Evolutionary conservation across 2,329 filamentous ascomycete genomes (phyloP).

Genomic region (Camptophora hylomeconis): DNA sequence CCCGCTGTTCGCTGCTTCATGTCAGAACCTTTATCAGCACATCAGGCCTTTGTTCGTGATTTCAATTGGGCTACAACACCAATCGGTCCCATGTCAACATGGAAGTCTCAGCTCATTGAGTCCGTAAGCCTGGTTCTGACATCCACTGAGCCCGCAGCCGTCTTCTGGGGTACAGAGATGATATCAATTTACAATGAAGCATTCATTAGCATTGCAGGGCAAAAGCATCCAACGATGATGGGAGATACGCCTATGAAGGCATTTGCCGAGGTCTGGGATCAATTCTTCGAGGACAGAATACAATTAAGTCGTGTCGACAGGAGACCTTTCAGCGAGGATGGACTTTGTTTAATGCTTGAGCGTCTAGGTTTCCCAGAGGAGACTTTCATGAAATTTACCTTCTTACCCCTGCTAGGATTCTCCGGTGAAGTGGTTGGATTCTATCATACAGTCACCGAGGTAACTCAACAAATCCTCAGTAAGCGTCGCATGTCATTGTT

Average conservation of each 20-base stretch:
- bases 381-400: neutral
- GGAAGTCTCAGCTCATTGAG: slow-evolving; percentile 36
- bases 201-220: slow-evolving; percentile 20
- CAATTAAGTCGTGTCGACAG: no score
- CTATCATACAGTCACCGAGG: neutral
- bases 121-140: slow-evolving; percentile 32
- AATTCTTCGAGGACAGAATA: slow-evolving; percentile 30
- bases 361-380: slow-evolving; percentile 1
- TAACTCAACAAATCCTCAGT: slow-evolving; percentile 4
- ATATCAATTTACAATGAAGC: slow-evolving; percentile 27
- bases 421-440: neutral
- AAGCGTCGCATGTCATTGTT: no score
- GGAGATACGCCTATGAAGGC: slow-evolving; percentile 26
- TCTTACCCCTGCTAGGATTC: neutral
- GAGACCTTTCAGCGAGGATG: slow-evolving; percentile 28
- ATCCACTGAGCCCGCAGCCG: slow-evolving; percentile 28
- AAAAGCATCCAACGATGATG: slow-evolving; percentile 24
- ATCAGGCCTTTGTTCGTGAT: slow-evolving; percentile 3
- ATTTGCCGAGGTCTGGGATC: slow-evolving; percentile 26
- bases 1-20: no score
- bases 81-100: slow-evolving; percentile 34
- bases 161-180: slow-evolving; percentile 24
- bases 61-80: slow-evolving; percentile 10
- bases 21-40: no score
- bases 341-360: slow-evolving; percentile 20